Base-by-base conservation (phyloP, 306 rosid species). In the Prunus mongolica region DNA sequence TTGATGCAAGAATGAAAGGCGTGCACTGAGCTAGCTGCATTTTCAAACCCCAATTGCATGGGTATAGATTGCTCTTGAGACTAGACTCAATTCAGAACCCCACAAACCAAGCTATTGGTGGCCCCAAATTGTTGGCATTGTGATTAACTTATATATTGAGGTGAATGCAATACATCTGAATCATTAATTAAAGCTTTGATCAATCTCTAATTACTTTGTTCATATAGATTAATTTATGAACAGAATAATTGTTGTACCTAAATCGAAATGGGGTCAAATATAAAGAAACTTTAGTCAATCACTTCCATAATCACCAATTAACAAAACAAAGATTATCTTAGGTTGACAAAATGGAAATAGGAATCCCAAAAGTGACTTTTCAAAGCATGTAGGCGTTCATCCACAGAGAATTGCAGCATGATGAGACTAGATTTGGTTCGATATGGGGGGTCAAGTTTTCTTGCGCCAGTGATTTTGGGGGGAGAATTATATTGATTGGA, bases 381-480 rank as follows among this genome's bases (percentile, higher is more conserved):
- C 22, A 65, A 76, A 72, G 73, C 74, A 67, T 69, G 77, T 3
- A 44, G 67, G 55, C 51, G 50, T 79, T 83, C 81, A 75, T 78
- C 86, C 75, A 68, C 71, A 87, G 74, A 79, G 71, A 77, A 77
- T 66, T 45, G 15, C 44, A 77, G 71, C 74, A 88, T 89, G 90
- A 89, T 89, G 81, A 80, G 76, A 46, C 24, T 77, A 68, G 93
- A 91, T 91, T 80, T 69, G 85, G 91, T 84, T 84, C 87, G 93
- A 89, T 91, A 77, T 78, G 82, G 80, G 91, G 75, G 91, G 87
- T 85, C 86, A 20, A 74, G 69, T 30, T 68, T 47, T 57, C 8
- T 57, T 62, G 58, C 65, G 77, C 47, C 76, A 64, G 56, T 75
- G 74, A 65, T 30, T 25, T 46, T 67, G 79, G 73, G 70, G 79